A percentile compares a stretch with the other conserved stretches of the same genome.
Evolutionary conservation across 345 rosid species (phyloP).

Genomic region (Jatropha curcas): DNA sequence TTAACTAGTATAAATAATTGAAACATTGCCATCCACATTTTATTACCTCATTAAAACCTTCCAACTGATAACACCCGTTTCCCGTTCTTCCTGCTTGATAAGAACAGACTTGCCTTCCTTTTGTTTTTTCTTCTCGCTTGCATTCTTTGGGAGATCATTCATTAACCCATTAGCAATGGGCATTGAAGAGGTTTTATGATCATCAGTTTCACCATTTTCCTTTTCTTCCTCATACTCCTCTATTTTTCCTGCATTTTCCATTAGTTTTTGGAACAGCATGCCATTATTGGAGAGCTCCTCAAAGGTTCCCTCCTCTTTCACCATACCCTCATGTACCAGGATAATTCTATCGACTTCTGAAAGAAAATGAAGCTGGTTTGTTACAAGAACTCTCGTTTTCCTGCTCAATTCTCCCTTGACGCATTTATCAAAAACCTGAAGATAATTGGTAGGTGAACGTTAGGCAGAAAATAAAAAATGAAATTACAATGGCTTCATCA

Average conservation of each 20-base stretch:
- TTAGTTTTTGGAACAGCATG: slow-evolving; percentile 70
- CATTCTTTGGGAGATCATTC: slow-evolving; percentile 44
- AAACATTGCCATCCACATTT: neutral
- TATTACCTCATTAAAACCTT: slow-evolving; percentile 71
- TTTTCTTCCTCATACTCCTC: slow-evolving; percentile 86
- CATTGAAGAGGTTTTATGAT: slow-evolving; percentile 44
- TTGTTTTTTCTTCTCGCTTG: slow-evolving; percentile 37
- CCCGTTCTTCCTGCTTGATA: slow-evolving; percentile 95
- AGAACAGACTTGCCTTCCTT: slow-evolving; percentile 85
- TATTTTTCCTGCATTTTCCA: slow-evolving; percentile 99
- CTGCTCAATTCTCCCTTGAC: slow-evolving; percentile 73
- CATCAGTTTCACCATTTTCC: slow-evolving; percentile 50
- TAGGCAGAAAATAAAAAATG: slow-evolving; percentile 6
- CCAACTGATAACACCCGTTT: slow-evolving; percentile 89
- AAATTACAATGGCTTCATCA: neutral
- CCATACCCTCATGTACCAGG: slow-evolving; percentile 85
- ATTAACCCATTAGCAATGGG: slow-evolving; percentile 54
- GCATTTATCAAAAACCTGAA: slow-evolving; percentile 94
- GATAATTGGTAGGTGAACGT: slow-evolving; percentile 10
- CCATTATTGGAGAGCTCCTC: slow-evolving; percentile 79
- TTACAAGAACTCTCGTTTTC: slow-evolving; percentile 96
- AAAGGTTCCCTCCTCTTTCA: slow-evolving; percentile 96
- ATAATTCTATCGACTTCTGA: slow-evolving; percentile 93
- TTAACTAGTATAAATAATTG: neutral
- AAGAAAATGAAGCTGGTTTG: slow-evolving; percentile 97